Base-by-base conservation (phyloP, 345 rosid species). In the Lumnitzera racemosa region DNA sequence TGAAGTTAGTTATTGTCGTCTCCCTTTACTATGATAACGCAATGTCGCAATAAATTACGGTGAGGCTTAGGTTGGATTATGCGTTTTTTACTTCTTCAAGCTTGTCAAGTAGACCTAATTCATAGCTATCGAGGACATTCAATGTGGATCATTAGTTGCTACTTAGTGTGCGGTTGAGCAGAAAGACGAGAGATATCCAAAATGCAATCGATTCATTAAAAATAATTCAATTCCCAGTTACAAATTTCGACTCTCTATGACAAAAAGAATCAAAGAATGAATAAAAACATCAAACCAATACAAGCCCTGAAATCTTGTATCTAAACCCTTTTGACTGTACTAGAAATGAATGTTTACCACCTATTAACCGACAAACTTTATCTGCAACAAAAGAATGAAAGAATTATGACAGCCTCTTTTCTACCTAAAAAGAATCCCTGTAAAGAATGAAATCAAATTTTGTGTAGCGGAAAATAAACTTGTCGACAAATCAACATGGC, bases 351-450 rank as follows among this genome's bases (percentile, higher is more conserved):
- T 36, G 10, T 36, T 36, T 36, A 36, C 43, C n/a, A 60, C 66
- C 66, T 67, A 61, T 57, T 23, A 48, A 51, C 51, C 47, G 51
- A 47, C 58, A 61, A 66, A 60, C 61, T 67, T 69, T 80, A 72
- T 76, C 75, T 74, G 83, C 83, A 70, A 70, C 64, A 60, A 58
- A 58, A 58, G 62, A 58, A 58, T 78, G 76, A 83, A 83, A 78
- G 79, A 80, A 80, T 78, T 31, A 61, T 62, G 60, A 77, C 75
- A 56, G 49, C 61, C 63, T 67, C 25, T 53, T 17, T 53, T 66
- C 77, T 73, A 74, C 76, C 88, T 80, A 80, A 85, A 80, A 83
- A 76, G 57, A 61, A 74, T 75, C 67, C 67, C 62, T 73, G 75
- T 64, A 63, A 70, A 72, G 74, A 64, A 67, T 55, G 63, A 54